Evolutionary conservation across 345 rosid species (phyloP).

Genomic region (Sonneratia alba): DNA sequence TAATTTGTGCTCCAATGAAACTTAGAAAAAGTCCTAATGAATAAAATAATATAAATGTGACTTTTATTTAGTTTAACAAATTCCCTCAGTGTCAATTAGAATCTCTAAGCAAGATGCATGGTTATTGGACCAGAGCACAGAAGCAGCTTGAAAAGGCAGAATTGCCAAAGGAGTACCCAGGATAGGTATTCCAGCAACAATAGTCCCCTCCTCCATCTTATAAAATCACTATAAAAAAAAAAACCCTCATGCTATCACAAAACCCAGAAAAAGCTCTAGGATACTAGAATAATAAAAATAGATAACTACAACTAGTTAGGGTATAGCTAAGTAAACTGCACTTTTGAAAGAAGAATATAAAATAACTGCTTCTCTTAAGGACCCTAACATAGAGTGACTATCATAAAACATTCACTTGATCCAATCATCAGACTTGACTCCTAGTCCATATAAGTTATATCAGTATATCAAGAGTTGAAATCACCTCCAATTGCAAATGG

Average conservation of each 20-base stretch:
- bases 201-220: not conserved
- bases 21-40: not conserved
- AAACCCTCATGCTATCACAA: not conserved
- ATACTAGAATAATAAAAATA: not conserved
- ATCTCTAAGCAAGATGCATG: not conserved
- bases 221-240: not conserved
- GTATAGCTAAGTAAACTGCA: not conserved
- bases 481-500: constrained; percentile 97
- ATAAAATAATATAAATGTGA: not conserved
- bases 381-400: not conserved
- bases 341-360: not conserved
- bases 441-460: not conserved
- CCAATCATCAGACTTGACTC: not conserved
- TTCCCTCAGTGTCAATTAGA: not conserved
- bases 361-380: not conserved
- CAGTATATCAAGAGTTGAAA: not conserved
- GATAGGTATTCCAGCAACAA: not conserved
- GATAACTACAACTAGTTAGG: not conserved
- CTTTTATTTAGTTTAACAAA: not conserved
- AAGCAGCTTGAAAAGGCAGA: not conserved
- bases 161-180: not conserved
- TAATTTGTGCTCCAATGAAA: not conserved
- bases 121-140: not conserved
- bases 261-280: not conserved
- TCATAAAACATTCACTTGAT: not conserved